Evolutionary conservation across 129 eudicot species (phyloP).

Genomic region (Lactuca saligna): DNA sequence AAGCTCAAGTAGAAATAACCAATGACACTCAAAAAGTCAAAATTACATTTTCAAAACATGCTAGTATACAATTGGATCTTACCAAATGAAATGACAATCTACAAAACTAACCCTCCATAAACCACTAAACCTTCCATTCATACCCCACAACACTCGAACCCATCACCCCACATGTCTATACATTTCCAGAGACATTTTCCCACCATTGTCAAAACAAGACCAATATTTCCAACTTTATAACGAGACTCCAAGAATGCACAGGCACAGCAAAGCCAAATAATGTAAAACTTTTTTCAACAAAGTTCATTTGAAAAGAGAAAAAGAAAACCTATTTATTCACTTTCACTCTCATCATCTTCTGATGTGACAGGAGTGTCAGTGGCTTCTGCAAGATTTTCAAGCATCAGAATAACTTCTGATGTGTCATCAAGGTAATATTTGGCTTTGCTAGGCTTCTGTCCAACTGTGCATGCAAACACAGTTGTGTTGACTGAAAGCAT

Average conservation of each 20-base stretch:
- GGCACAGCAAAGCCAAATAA: slow-evolving; percentile 19
- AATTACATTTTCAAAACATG: neutral
- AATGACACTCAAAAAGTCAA: neutral
- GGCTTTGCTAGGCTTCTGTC: slow-evolving; percentile 96
- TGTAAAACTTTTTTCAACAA: slow-evolving; percentile 8
- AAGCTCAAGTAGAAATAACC: slow-evolving; percentile 3
- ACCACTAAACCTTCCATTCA: neutral
- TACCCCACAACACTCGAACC: neutral
- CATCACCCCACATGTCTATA: neutral
- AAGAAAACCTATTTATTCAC: slow-evolving; percentile 21
- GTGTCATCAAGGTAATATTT: slow-evolving; percentile 84
- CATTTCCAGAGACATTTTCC: neutral
- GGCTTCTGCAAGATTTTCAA: slow-evolving; percentile 77
- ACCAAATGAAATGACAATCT: slow-evolving; percentile 2
- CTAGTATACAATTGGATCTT: slow-evolving; percentile 23
- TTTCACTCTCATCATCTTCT: slow-evolving; percentile 38
- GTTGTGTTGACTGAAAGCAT: slow-evolving; percentile 62
- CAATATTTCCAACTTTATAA: slow-evolving; percentile 32
- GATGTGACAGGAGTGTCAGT: slow-evolving; percentile 66
- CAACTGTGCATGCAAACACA: slow-evolving; percentile 90
- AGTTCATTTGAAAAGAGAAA: slow-evolving; percentile 14
- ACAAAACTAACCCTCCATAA: slow-evolving; percentile 24
- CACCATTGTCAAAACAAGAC: slow-evolving; percentile 11
- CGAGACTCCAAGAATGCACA: slow-evolving; percentile 22
- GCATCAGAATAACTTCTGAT: slow-evolving; percentile 66